Evolutionary conservation across 139 green algal species (phyloP).

Genomic region (Deuterostichococcus epilithicus): DNA sequence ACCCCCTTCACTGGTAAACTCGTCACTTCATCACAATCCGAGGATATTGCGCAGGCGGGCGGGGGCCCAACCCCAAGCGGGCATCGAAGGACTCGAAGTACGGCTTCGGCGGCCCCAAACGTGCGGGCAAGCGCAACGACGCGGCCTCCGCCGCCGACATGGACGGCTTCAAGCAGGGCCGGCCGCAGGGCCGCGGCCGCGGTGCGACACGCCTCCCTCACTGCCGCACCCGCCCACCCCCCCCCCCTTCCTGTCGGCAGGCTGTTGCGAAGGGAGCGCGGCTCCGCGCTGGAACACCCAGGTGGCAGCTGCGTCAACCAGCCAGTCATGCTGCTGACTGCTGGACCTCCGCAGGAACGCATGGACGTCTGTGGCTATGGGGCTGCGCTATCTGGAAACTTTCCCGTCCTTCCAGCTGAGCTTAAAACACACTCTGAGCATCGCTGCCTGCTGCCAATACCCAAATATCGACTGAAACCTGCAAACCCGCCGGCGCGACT

Average conservation of each 20-base stretch:
- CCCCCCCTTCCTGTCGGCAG: neutral
- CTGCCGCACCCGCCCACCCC: neutral
- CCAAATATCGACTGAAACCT: neutral
- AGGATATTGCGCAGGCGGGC: neutral
- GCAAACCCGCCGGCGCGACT: too few species aligned
- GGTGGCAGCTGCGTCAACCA: neutral
- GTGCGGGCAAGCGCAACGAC: slow-evolving; percentile 88
- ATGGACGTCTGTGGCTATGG: too few species aligned
- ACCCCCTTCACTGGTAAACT: neutral
- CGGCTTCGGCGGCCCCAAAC: slow-evolving; percentile 86
- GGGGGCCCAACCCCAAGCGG: slow-evolving; percentile 50
- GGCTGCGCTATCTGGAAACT: too few species aligned
- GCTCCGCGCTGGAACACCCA: neutral
- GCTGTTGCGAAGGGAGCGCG: neutral
- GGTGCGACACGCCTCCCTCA: too few species aligned
- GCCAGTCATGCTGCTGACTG: neutral
- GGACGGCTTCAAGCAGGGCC: slow-evolving; percentile 48
- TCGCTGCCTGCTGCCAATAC: too few species aligned
- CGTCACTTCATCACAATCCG: neutral
- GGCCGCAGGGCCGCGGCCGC: slow-evolving; percentile 23
- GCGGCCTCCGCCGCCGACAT: slow-evolving; percentile 72
- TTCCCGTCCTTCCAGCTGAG: too few species aligned
- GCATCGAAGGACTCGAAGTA: slow-evolving; percentile 60
- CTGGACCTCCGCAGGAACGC: neutral
- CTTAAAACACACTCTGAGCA: too few species aligned